These are phyloP conservation scores for Aspergillus cristatus DNA, from an alignment of 495 filamentous ascomycete genomes.

Conservation along the genomic window DNA sequence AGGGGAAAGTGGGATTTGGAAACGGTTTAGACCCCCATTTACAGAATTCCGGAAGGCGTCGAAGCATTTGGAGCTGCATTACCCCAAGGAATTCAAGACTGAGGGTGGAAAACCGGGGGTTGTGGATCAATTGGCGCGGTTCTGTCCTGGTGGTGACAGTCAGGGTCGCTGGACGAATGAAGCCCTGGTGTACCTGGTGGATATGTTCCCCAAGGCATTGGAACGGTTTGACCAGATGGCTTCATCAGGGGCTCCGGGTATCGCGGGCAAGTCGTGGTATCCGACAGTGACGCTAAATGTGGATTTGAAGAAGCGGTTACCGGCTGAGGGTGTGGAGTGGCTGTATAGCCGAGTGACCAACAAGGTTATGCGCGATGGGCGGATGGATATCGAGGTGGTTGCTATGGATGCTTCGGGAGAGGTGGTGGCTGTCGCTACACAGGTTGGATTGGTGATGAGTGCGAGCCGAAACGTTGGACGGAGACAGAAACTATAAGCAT, in stretches of 20 bases:
- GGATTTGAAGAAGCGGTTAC: constrained; percentile 56
- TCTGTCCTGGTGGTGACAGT: constrained; percentile 25
- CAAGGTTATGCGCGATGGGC: constrained; percentile 51
- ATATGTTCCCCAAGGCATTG: constrained; percentile 55
- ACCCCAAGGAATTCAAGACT: constrained; percentile 29
- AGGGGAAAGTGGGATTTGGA: constrained; percentile 23
- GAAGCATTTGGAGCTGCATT: constrained; percentile 44
- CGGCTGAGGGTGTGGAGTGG: constrained; percentile 53
- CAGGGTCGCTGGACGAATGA: constrained; percentile 46
- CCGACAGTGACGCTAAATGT: constrained; percentile 64
- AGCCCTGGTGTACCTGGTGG: constrained; percentile 49
- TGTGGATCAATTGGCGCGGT: constrained; percentile 60
- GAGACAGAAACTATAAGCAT: constrained; percentile 23
- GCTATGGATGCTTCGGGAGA: constrained; percentile 49
- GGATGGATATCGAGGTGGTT: constrained; percentile 56
- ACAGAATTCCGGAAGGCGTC: constrained; percentile 44
- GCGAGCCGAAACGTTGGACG: constrained; percentile 44
- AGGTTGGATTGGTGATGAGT: constrained; percentile 52
- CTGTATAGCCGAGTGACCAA: constrained; percentile 49
- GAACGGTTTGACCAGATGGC: constrained; percentile 34
- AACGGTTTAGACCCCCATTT: constrained; percentile 27
- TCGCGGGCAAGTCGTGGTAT: constrained; percentile 55
- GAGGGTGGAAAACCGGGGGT: constrained; percentile 27
- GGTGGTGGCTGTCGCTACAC: constrained; percentile 52
- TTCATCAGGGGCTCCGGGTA: constrained; percentile 8